A percentile compares a stretch with the other conserved stretches of the same genome.
These are phyloP conservation scores for Hypsizygus marmoreus DNA, from an alignment of 768 basidiomycete species.

Conservation along the genomic window DNA sequence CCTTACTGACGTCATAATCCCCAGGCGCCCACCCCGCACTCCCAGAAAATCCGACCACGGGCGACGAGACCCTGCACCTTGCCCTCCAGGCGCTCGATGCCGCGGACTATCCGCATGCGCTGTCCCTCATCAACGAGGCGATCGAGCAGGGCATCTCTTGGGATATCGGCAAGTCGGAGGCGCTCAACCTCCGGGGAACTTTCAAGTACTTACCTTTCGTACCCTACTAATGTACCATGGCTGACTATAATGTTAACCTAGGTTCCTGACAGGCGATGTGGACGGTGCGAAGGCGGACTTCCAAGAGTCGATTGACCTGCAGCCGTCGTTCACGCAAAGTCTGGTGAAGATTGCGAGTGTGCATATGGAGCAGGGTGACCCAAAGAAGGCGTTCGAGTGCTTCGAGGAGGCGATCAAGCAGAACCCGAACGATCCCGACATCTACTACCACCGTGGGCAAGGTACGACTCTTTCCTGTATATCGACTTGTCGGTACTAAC, in stretches of 20 bases:
- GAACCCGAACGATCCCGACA: constrained; percentile 87
- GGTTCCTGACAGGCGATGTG: constrained; percentile 88
- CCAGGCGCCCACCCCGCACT: constrained; percentile 68
- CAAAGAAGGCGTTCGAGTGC: constrained; percentile 80
- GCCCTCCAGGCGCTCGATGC: constrained; percentile 85
- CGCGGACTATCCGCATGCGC: constrained; percentile 79
- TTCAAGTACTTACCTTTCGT: constrained; percentile 65
- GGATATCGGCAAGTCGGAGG: constrained; percentile 77
- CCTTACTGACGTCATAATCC: constrained; percentile 5
- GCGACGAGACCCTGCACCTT: constrained; percentile 81
- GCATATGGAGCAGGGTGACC: constrained; percentile 92
- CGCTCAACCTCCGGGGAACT: constrained; percentile 90
- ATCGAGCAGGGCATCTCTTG: constrained; percentile 84
- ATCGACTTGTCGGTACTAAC: not conserved
- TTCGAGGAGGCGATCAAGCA: constrained; percentile 88
- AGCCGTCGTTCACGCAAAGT: constrained; percentile 77
- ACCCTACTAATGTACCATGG: not conserved
- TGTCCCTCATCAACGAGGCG: constrained; percentile 81
- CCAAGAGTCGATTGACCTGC: constrained; percentile 68
- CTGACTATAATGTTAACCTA: constrained; percentile 29
- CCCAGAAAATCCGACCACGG: constrained; percentile 73
- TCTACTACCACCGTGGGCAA: constrained; percentile 98
- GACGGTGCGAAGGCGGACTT: constrained; percentile 83
- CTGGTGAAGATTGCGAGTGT: constrained; percentile 97
- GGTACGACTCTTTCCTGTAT: constrained; percentile 43